Evolutionary conservation across 2,329 filamentous ascomycete species (phyloP).

Genomic region (Aspergillus clavatus): DNA sequence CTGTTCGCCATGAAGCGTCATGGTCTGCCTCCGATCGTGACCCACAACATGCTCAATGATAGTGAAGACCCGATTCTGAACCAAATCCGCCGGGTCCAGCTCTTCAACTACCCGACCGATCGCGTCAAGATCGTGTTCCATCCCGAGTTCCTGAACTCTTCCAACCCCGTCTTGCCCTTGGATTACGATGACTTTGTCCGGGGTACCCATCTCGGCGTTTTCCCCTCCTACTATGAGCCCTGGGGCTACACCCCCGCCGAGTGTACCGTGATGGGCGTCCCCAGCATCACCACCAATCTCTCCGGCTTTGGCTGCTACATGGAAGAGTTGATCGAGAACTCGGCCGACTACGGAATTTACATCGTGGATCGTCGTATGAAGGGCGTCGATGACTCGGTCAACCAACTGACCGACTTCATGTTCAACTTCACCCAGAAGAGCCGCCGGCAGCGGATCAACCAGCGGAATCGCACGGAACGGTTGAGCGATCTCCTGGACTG

Average conservation of each 20-base stretch:
- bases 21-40: constrained; percentile 87
- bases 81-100: constrained; percentile 89
- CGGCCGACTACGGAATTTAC: constrained; percentile 96
- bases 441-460: constrained; percentile 94
- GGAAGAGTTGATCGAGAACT: constrained; percentile 98
- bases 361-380: constrained; percentile 95
- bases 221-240: constrained; percentile 97
- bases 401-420: constrained; percentile 89
- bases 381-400: constrained; percentile 94
- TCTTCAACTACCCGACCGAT: constrained; percentile 93
- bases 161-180: constrained; percentile 88
- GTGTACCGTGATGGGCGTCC: constrained; percentile 98
- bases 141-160: constrained; percentile 92
- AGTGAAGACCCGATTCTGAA: constrained; percentile 89
- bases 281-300: constrained; percentile 95
- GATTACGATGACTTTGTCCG: constrained; percentile 99
- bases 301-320: constrained; percentile 99
- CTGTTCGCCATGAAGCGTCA: constrained; percentile 96
- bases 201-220: constrained; percentile 91
- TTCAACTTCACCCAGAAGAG: constrained; percentile 91
- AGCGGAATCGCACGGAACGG: constrained; percentile 92
- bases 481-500: constrained; percentile 93
- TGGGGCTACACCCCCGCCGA: constrained; percentile 99
- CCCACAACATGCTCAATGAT: constrained; percentile 98
- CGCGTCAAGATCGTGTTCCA: constrained; percentile 98